Percentiles rank a stretch among this genome's conserved stretches.
Conservation (phyloP, 495 filamentous ascomycete genomes). For the Aspergillus indologenus region DNA sequence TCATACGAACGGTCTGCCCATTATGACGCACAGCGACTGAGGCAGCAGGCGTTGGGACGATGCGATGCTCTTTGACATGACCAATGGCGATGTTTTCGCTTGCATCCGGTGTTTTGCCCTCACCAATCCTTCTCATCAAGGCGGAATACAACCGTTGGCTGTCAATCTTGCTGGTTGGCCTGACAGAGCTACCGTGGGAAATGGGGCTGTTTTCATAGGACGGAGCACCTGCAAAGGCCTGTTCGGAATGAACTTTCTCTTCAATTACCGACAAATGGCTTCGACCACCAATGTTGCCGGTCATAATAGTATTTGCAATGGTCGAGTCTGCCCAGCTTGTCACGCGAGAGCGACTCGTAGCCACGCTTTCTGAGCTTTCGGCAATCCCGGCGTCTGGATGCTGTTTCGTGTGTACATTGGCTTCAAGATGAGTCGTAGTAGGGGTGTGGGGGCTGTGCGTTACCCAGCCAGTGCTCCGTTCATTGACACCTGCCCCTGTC, state of each 20-base stretch:
- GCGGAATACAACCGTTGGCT: slow-evolving; percentile 71
- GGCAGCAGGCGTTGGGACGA: slow-evolving; percentile 31
- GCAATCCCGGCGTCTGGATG: slow-evolving; percentile 18
- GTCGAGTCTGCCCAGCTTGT: slow-evolving; percentile 76
- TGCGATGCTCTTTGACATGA: slow-evolving; percentile 32
- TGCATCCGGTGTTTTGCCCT: slow-evolving; percentile 22
- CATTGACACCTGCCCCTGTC: slow-evolving; percentile 6
- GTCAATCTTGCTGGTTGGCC: slow-evolving; percentile 43
- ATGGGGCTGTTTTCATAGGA: not conserved
- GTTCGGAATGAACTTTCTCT: slow-evolving; percentile 54
- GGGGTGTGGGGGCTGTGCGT: not conserved
- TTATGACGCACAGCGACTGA: slow-evolving; percentile 30
- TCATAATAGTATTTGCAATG: slow-evolving; percentile 45
- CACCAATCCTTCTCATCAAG: slow-evolving; percentile 62
- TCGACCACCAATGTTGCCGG: slow-evolving; percentile 38
- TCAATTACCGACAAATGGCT: slow-evolving; percentile 65
- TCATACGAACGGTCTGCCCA: slow-evolving; percentile 28
- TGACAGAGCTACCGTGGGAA: slow-evolving; percentile 9
- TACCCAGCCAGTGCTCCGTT: not conserved
- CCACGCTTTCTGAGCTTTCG: slow-evolving; percentile 46
- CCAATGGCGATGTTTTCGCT: slow-evolving; percentile 34
- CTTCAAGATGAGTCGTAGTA: slow-evolving; percentile 33
- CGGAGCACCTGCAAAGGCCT: slow-evolving; percentile 23
- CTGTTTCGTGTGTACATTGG: slow-evolving; percentile 31
- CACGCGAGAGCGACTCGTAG: slow-evolving; percentile 61